A percentile compares a stretch with the other conserved stretches of the same genome.
Conservation (phyloP, 169 alveolate genomes). For the Eimeria necatrix region DNA sequence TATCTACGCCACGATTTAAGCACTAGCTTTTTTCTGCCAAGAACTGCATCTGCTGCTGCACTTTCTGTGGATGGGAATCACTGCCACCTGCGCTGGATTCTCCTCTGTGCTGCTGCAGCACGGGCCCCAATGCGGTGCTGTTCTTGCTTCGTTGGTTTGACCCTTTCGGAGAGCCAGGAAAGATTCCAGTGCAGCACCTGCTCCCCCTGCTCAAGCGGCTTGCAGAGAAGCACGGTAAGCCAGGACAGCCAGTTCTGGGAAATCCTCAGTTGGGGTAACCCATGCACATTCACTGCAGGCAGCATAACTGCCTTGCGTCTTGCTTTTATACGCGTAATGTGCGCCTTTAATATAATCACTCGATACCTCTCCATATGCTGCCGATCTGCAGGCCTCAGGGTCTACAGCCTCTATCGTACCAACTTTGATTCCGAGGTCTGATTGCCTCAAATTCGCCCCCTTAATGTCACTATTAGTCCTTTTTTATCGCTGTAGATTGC, state of each 20-base stretch:
- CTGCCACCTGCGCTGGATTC: background rate
- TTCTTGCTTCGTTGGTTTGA: constrained; percentile 49
- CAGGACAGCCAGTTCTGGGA: background rate
- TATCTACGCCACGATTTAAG: too few relatives aligned
- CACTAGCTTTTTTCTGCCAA: background rate
- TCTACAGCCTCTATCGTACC: constrained; percentile 19
- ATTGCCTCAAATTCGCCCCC: background rate
- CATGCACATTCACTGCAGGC: background rate
- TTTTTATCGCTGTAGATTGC: background rate
- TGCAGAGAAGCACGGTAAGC: constrained; percentile 13
- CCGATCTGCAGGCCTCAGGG: background rate
- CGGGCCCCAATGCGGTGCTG: background rate
- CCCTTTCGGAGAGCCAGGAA: constrained; percentile 32
- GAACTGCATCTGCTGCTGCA: background rate
- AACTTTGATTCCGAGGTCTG: constrained; percentile 63
- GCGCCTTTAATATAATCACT: too few relatives aligned
- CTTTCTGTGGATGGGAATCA: background rate
- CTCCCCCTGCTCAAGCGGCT: constrained; percentile 14
- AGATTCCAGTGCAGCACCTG: background rate
- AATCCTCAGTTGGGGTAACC: background rate
- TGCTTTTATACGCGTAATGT: too few relatives aligned
- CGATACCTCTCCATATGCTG: background rate
- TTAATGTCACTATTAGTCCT: background rate
- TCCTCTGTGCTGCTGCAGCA: constrained; percentile 32
- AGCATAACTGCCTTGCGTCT: too few relatives aligned